Evolutionary conservation across 805 yeast species (phyloP), one percentile per base, ranked within the genome.

Genomic region (Cephaloascus fragrans): DNA sequence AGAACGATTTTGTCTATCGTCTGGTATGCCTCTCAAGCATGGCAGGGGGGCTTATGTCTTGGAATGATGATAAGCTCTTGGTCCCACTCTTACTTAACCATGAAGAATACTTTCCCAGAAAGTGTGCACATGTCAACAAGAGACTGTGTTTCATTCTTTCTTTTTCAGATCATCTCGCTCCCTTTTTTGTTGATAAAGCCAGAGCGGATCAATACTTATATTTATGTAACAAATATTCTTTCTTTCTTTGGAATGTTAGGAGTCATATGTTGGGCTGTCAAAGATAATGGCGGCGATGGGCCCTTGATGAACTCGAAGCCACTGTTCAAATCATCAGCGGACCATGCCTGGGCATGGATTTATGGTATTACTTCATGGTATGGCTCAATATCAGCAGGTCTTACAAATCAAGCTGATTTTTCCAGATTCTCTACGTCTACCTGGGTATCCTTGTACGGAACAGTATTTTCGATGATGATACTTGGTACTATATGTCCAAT

Each of bases 11-110:
- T 73, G 34, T 62, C 70, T 17, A 57, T 66, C 26, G 67, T 73
- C 33, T 72, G 73, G 70, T 67, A 58, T 43, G 66, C 68, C 3
- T 61, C 65, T 8, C 73, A 69, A 42, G 54, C 73, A 0, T 71
- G 57, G 49, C 58, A 69, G 14, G 75, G 77, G 36, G 75, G 71
- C 4, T 62, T 62, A 34, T 55, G 70, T 37, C 47, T 71, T 4
- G 56, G 62, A 14, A 54, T 61, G 18, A 52, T 69, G 16, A 39
- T 71, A 16, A 54, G 64, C 16, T 51, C 66, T 32, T 58, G 65
- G 49, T 61, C 65, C 44, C 54, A 62, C 10, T 46, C 56, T 10
- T 71, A 58, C 47, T 48, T 57, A 49, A 55, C 51, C 32, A 53
- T 70, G 51, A 52, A 56, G 39, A 65, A 69, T 47, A 60, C 66